These are phyloP conservation scores for Thoreauomyces humboldtii DNA, from an alignment of 192 early-diverging fungal species.

Conservation along the genomic window DNA sequence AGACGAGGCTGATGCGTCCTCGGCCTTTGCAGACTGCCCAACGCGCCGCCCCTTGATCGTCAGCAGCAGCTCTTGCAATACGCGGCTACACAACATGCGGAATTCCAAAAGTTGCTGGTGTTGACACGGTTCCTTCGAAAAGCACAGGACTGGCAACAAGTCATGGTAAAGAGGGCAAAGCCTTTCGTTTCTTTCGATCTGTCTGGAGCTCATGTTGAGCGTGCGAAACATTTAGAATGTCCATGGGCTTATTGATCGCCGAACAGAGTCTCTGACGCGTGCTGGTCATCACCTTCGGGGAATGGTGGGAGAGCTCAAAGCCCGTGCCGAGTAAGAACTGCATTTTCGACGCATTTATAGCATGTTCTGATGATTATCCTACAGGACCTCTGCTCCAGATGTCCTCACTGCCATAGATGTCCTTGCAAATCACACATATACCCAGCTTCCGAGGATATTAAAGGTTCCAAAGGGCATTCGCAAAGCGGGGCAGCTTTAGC, in stretches of 20 bases:
- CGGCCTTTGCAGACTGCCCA: neutral
- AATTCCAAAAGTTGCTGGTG: slow-evolving; percentile 11
- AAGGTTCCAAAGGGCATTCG: slow-evolving; percentile 10
- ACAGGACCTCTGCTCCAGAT: slow-evolving; percentile 14
- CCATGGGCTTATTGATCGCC: slow-evolving; percentile 16
- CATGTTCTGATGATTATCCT: too few species aligned
- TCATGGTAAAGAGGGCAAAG: neutral
- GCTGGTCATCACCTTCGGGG: slow-evolving; percentile 5
- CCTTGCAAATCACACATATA: neutral
- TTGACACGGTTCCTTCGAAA: slow-evolving; percentile 3
- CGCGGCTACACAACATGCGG: slow-evolving; percentile 4
- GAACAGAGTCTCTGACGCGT: neutral
- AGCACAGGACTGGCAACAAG: slow-evolving; percentile 12
- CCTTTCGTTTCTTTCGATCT: neutral
- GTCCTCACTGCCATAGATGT: slow-evolving; percentile 14
- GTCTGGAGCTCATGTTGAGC: neutral
- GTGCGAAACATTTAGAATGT: slow-evolving; percentile 6
- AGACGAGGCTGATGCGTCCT: neutral
- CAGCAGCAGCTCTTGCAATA: slow-evolving; percentile 8
- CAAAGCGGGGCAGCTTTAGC: neutral
- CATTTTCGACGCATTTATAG: neutral
- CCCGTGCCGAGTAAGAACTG: slow-evolving; percentile 1
- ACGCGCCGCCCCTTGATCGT: neutral
- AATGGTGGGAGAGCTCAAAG: slow-evolving; percentile 10
- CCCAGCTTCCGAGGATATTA: slow-evolving; percentile 2